Base-by-base conservation (phyloP, 23 red algal genomes). In the Agarophyton chilense region DNA sequence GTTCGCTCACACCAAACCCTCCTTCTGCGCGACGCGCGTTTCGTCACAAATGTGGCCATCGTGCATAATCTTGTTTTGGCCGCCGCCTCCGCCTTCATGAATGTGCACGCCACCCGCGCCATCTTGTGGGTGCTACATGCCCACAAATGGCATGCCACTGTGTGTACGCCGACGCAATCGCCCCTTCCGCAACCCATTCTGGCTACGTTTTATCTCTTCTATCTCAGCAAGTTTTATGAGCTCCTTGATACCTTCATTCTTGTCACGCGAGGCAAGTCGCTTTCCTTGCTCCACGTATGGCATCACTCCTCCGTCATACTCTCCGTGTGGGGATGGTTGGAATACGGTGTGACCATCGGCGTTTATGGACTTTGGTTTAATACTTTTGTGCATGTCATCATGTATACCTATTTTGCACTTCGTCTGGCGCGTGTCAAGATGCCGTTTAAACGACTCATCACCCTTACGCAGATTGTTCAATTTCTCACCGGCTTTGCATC, bases 181-280 rank as follows among this genome's bases (percentile, higher is more conserved):
- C 29, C 70, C 50, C 39, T 90, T 24, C 73, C 86, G 10, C 5
- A 54, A 8, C 49, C 85, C 24, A 63, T 98, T 25, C 18, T 40
- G 13, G 80, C 77, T 86, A 82, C 92, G 41, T 63, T 96, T 25
- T 99, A 99, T 83, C 47, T 94, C n/a, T 99, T 99, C 86, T 94
- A 94, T 57, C 49, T 99, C 52, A 91, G 72, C 84, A 99, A 99
- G 78, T 93, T 83, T 50, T 93, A 90, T 67, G 97, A 99, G 77
- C 81, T 99, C 18, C 17, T 94, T 19, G 97, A 99, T 81, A 99
- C 97, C 35, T 71, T 94, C 34, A 51, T 99, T n/a, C 77, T 99
- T 12, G 52, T 95, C 21, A 36, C 81, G 16, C 89, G 97, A 33
- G 42, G 83, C 74, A 78, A 73, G 21, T 88, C 79, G 34, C 91